phyloP scores from a whole-genome alignment of 768 basidiomycete genomes.

The Pseudohyphozyma bogoriensis region DNA sequence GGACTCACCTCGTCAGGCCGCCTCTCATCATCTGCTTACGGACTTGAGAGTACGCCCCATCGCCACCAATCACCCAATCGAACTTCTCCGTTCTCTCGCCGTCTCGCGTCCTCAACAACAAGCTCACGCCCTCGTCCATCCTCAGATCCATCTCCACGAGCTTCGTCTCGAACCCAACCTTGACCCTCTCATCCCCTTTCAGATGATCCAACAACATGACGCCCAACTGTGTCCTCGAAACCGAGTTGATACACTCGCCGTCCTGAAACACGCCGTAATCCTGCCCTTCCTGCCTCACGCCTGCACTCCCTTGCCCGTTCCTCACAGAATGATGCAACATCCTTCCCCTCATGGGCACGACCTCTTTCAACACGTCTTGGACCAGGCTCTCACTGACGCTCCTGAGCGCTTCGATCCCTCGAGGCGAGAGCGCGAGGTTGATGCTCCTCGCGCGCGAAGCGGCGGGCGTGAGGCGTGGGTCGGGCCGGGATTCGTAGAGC shows the following conservation, averaged over 20 bases:
- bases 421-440: slow-evolving; percentile 88
- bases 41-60: slow-evolving; percentile 86
- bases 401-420: slow-evolving; percentile 78
- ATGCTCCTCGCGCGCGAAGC: slow-evolving; percentile 65
- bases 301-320: not conserved
- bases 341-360: slow-evolving; percentile 87
- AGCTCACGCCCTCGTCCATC: slow-evolving; percentile 42
- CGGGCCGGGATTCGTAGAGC: slow-evolving; percentile 68
- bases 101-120: slow-evolving; percentile 43
- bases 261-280: slow-evolving; percentile 74
- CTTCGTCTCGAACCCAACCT: slow-evolving; percentile 69
- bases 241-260: slow-evolving; percentile 89
- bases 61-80: slow-evolving; percentile 60
- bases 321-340: slow-evolving; percentile 83
- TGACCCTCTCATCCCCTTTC: slow-evolving; percentile 50
- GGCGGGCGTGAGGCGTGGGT: slow-evolving; percentile 41
- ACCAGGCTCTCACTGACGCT: slow-evolving; percentile 64
- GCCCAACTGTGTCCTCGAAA: slow-evolving; percentile 79
- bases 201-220: slow-evolving; percentile 71
- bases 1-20: slow-evolving; percentile 2
- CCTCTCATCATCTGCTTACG: slow-evolving; percentile 92
- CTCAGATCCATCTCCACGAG: slow-evolving; percentile 62
- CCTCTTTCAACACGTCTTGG: slow-evolving; percentile 59
- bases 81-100: slow-evolving; percentile 41
- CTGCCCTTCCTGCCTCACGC: slow-evolving; percentile 41